These are phyloP conservation scores for Helianthus tuberosus DNA, from an alignment of 129 eudicot genomes.

Conservation along the genomic window DNA sequence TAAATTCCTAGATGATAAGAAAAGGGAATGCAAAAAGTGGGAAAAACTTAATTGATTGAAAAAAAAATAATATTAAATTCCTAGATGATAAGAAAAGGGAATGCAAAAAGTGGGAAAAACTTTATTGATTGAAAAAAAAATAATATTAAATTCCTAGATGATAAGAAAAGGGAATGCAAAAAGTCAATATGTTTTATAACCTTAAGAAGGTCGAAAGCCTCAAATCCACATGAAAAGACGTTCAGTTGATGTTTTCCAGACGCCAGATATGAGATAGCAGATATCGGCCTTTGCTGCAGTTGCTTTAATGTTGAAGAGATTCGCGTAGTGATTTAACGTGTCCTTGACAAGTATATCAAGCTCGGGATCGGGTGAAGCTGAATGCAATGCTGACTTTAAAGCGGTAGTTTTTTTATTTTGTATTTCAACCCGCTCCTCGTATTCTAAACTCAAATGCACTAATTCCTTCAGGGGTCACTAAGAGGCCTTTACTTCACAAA, in stretches of 20 bases:
- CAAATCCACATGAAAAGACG: conserved; percentile 93
- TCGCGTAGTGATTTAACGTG: conserved; percentile 65
- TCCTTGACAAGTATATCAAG: conserved; percentile 51
- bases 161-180: neutral
- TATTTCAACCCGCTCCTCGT: conserved; percentile 81
- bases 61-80: too few relatives aligned
- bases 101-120: conserved; percentile 40
- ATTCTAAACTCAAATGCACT: conserved; percentile 63
- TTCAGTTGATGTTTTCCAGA: conserved; percentile 89
- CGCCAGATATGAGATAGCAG: conserved; percentile 87
- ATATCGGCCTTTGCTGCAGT: conserved; percentile 85
- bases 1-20: too few relatives aligned
- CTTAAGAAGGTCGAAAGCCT: conserved; percentile 96
- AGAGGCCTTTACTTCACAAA: neutral
- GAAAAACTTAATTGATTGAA: too few relatives aligned
- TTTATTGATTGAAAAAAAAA: conserved; percentile 35
- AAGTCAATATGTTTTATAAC: conserved; percentile 23
- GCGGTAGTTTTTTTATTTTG: conserved; percentile 57
- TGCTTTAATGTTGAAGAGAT: conserved; percentile 77
- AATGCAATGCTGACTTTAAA: conserved; percentile 60
- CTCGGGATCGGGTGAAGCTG: conserved; percentile 55
- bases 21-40: too few relatives aligned
- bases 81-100: too few relatives aligned
- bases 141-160: neutral
- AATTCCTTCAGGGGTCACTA: conserved; percentile 51